phyloP scores from a whole-genome alignment of 768 basidiomycete species.

The Boletus patriciae region DNA sequence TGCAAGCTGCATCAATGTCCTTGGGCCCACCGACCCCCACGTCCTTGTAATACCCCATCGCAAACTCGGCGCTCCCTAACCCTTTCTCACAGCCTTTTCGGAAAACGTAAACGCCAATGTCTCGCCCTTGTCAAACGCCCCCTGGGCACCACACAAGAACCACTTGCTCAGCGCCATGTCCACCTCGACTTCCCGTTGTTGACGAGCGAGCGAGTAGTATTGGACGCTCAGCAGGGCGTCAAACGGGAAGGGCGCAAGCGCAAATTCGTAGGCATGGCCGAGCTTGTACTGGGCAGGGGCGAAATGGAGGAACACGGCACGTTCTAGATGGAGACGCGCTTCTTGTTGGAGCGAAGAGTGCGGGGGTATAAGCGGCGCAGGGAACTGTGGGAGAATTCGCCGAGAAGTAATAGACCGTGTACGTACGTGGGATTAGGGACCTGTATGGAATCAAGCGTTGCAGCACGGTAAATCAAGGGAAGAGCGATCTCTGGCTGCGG shows the following conservation, averaged over 20 bases:
- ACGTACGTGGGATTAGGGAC: constrained; percentile 51
- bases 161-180: constrained; percentile 98
- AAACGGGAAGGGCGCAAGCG: constrained; percentile 78
- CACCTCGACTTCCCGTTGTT: constrained; percentile 87
- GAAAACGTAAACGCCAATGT: constrained; percentile 85
- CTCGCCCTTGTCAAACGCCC: constrained; percentile 85
- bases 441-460: too few species aligned
- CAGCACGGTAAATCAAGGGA: too few species aligned
- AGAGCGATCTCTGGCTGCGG: too few species aligned
- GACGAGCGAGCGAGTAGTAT: constrained; percentile 80
- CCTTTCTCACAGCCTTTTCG: constrained; percentile 84
- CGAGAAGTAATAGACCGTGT: constrained; percentile 84
- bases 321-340: constrained; percentile 75
- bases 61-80: constrained; percentile 84
- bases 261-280: constrained; percentile 91
- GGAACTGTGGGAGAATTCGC: constrained; percentile 72
- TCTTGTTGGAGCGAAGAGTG: constrained; percentile 51
- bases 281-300: constrained; percentile 90
- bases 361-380: constrained; percentile 57
- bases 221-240: constrained; percentile 89
- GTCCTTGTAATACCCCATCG: constrained; percentile 93
- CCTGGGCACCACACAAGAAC: constrained; percentile 87
- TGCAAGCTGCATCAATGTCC: constrained; percentile 60
- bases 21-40: constrained; percentile 81
- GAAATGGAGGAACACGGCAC: constrained; percentile 82